These are phyloP conservation scores for Pichia sp. DNA, from an alignment of 1,139 yeast species.

Conservation along the genomic window DNA sequence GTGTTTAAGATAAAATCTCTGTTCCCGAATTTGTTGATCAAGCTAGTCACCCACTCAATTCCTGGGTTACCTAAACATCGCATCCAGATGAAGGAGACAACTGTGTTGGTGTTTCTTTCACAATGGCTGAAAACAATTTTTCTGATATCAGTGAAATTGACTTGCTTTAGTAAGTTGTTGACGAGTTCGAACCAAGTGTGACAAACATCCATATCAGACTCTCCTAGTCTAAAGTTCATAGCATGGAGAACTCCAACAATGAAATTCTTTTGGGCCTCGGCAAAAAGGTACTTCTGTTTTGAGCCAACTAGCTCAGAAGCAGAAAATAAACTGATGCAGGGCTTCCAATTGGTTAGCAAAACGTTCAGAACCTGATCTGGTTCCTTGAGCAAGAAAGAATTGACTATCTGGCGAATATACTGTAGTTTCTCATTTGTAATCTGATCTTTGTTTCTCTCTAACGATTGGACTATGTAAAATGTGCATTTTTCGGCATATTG, in stretches of 20 bases:
- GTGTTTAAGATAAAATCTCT: conserved; percentile 14
- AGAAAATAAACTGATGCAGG: neutral
- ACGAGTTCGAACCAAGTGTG: conserved; percentile 2
- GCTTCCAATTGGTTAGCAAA: conserved; percentile 9
- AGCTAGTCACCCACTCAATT: neutral
- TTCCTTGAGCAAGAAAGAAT: conserved; percentile 5
- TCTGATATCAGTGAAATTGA: neutral
- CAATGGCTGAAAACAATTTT: conserved; percentile 1
- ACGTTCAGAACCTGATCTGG: neutral
- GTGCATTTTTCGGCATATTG: neutral
- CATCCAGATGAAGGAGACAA: conserved; percentile 13
- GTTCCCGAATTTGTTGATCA: conserved; percentile 15
- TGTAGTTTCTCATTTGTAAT: neutral
- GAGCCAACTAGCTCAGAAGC: neutral
- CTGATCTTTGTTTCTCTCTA: neutral
- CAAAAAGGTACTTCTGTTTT: conserved; percentile 5
- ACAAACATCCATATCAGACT: neutral
- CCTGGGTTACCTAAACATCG: neutral
- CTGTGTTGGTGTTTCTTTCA: conserved; percentile 2
- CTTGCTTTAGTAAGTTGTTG: neutral
- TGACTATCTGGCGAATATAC: neutral
- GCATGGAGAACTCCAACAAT: neutral
- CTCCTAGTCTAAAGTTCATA: conserved; percentile 4
- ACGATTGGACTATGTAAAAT: neutral
- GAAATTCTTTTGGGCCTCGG: conserved; percentile 6